Conservation (phyloP, 2,329 filamentous ascomycete species). For the Pyrenochaeta sp. region DNA sequence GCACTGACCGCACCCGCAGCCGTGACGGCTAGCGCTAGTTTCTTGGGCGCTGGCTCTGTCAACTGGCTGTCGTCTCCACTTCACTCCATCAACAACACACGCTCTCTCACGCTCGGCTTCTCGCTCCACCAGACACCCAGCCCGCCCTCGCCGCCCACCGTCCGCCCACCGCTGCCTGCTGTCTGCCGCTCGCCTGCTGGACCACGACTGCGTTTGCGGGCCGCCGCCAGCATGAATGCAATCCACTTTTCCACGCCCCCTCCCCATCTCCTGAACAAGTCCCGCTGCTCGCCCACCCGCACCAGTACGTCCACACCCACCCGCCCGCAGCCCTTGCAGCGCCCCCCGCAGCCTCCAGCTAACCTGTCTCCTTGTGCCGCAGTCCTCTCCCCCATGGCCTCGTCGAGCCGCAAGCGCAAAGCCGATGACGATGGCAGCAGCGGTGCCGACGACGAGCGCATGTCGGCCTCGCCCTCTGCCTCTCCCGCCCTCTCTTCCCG, state of each 20-base stretch:
- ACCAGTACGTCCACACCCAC: constrained; percentile 61
- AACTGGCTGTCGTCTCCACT: constrained; percentile 26
- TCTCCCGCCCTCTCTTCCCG: constrained; percentile 79
- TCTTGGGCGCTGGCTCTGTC: constrained; percentile 14
- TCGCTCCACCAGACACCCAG: constrained; percentile 4
- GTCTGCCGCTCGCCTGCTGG: constrained; percentile 21
- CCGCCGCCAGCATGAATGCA: constrained; percentile 64
- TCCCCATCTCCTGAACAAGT: constrained; percentile 67
- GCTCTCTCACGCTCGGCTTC: constrained; percentile 10
- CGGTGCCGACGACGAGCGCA: constrained; percentile 76
- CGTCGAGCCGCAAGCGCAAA: constrained; percentile 79
- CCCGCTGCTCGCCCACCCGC: constrained; percentile 66
- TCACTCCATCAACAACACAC: constrained; percentile 27
- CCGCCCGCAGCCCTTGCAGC: constrained; percentile 12
- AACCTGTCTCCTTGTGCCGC: constrained; percentile 1
- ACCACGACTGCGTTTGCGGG: constrained; percentile 27
- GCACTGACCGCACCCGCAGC: constrained; percentile 4
- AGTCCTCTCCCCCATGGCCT: constrained; percentile 51
- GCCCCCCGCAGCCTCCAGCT: constrained; percentile 18
- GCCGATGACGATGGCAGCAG: constrained; percentile 71
- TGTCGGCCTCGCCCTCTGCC: constrained; percentile 85
- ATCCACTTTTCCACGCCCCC: constrained; percentile 65
- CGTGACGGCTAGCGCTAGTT: constrained; percentile 8
- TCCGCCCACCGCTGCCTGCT: too few relatives aligned
- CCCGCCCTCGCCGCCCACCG: constrained; percentile 6